Base-by-base conservation (phyloP, 768 basidiomycete species). In the Psilocybe sp. region DNA sequence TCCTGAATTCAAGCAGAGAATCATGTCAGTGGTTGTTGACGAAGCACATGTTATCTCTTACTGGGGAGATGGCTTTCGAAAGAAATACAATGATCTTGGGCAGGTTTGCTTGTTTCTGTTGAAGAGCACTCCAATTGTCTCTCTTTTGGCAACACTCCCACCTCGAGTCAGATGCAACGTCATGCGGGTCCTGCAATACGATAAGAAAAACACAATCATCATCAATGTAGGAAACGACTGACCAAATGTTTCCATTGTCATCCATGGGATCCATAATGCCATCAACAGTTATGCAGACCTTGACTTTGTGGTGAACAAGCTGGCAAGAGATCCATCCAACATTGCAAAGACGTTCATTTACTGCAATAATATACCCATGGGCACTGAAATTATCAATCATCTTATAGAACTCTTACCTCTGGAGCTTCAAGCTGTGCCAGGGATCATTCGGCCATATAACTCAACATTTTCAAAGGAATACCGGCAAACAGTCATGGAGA, bases 31-130 rank as follows among this genome's bases (percentile, higher is more conserved):
- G 0, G 50, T 71, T 10, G 47, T 70, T 32, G 69, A 71, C 43
- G 67, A 73, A 52, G 68, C 67, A 0, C 70, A 73, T 47, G 60
- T 61, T 47, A 49, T 73, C 1, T 68, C 66, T 1, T 67, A 69
- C 36, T 73, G 70, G 70, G 69, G 69, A 1, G 47, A 47, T 13
- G 56, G 57, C 5, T 72, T 70, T 46, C 58, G 68, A 14, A 69
- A 70, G 50, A 57, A 60, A 19, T 72, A 68, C 36, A 61, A 44
- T 0, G 34, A 36, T 2, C 48, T 70, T 2, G 66, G 64, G 0
- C 60, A 59, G 8, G 38, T 69, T 4, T 59, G 64, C 0, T 63
- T 62, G 10, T 60, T 69, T 37, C 56, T 70, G 1, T 66, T 68
- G 1, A 53, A 55, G 15, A 40, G 46, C 0, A 57, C 59, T 12